phyloP scores from a whole-genome alignment of 2,329 filamentous ascomycete genomes.

The Cladosporium phlei region DNA sequence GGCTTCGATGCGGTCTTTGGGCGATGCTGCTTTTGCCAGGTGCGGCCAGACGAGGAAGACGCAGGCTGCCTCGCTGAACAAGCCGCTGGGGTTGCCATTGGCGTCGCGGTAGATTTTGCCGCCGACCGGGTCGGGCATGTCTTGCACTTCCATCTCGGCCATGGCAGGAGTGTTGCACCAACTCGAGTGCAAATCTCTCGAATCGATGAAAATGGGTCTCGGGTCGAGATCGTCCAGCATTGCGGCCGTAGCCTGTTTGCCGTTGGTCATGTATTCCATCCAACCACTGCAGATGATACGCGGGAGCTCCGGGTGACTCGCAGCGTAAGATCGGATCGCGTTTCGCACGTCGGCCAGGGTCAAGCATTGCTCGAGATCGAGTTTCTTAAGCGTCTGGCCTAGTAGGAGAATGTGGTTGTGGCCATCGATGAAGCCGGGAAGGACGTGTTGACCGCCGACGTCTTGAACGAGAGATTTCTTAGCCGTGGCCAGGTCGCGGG shows the following conservation, averaged over 20 bases:
- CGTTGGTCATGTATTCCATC: conserved; percentile 54
- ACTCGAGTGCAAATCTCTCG: conserved; percentile 53
- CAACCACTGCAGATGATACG: conserved; percentile 52
- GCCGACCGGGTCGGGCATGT: conserved; percentile 47
- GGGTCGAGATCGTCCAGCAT: conserved; percentile 51
- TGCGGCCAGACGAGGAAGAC: conserved; percentile 53
- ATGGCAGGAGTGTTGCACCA: conserved; percentile 54
- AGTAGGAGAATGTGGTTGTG: conserved; percentile 56
- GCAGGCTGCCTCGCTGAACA: conserved; percentile 53
- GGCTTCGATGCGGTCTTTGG: conserved; percentile 46
- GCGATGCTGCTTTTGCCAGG: conserved; percentile 44
- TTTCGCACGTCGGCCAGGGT: conserved; percentile 47
- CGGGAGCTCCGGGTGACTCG: conserved; percentile 43
- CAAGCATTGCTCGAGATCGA: conserved; percentile 45
- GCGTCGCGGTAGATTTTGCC: conserved; percentile 49
- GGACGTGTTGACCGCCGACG: conserved; percentile 37
- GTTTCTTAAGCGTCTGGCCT: conserved; percentile 51
- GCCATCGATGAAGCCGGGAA: conserved; percentile 55
- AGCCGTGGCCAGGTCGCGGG: conserved; percentile 20
- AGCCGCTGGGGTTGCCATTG: conserved; percentile 45
- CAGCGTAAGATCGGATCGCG: conserved; percentile 39
- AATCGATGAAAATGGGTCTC: conserved; percentile 53
- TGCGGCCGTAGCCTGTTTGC: conserved; percentile 45
- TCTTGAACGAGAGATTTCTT: conserved; percentile 26
- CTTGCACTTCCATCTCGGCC: conserved; percentile 45